Conservation (phyloP, 2,329 filamentous ascomycete species). For the Cladophialophora carrionii region DNA sequence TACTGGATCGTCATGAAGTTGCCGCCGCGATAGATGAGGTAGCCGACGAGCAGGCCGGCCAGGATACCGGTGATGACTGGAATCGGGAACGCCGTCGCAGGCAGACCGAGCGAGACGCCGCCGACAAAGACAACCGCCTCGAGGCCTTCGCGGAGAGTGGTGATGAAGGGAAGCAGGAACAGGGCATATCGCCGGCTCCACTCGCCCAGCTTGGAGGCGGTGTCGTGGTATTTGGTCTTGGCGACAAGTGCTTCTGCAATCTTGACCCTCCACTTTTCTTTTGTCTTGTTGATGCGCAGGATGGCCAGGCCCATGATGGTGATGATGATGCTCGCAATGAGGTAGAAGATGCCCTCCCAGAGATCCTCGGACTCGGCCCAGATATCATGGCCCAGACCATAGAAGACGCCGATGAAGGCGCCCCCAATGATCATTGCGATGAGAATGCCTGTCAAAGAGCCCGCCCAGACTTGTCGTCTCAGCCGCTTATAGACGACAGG, state of each 20-base stretch:
- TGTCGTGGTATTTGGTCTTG: conserved; percentile 49
- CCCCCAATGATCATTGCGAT: conserved; percentile 68
- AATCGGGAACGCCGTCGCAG: conserved; percentile 75
- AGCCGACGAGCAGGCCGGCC: conserved; percentile 70
- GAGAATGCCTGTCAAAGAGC: conserved; percentile 63
- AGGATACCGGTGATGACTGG: conserved; percentile 74
- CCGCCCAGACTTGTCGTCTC: conserved; percentile 72
- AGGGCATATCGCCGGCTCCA: conserved; percentile 79
- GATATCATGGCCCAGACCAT: conserved; percentile 66
- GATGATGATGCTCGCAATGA: conserved; percentile 78
- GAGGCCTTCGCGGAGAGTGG: conserved; percentile 79
- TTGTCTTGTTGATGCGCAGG: conserved; percentile 78
- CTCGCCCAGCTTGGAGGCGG: conserved; percentile 46
- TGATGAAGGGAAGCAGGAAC: conserved; percentile 84
- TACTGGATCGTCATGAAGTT: conserved; percentile 67
- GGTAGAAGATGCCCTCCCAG: conserved; percentile 78
- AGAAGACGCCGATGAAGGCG: conserved; percentile 73
- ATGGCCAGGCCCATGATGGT: conserved; percentile 78
- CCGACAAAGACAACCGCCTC: conserved; percentile 86
- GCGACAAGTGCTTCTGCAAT: conserved; percentile 70
- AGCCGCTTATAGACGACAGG: conserved; percentile 67
- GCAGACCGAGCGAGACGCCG: conserved; percentile 75
- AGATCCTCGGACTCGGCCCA: conserved; percentile 73
- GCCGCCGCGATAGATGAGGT: conserved; percentile 75
- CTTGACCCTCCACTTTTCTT: conserved; percentile 83